Percentiles rank a stretch among this genome's conserved stretches.
Conservation (phyloP, 1,139 yeast genomes). For the Candida labiduridarum region DNA sequence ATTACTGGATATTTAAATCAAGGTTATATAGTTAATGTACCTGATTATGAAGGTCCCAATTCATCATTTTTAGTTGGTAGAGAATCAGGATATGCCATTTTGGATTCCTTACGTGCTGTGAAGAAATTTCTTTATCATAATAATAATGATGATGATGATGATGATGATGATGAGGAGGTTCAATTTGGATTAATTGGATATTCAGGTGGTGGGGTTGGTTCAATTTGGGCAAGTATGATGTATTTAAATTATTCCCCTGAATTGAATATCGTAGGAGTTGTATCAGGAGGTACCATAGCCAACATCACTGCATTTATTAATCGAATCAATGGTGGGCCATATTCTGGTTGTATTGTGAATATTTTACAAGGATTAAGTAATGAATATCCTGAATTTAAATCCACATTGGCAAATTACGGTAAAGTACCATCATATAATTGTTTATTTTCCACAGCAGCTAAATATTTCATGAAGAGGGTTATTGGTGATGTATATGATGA, state of each 20-base stretch:
- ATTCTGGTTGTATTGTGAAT: conserved; percentile 25
- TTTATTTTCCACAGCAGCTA: conserved; percentile 15
- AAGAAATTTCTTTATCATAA: conserved; percentile 28
- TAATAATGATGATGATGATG: conserved; percentile 6
- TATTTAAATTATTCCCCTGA: conserved; percentile 37
- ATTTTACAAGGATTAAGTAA: conserved; percentile 21
- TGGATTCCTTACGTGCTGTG: conserved; percentile 31
- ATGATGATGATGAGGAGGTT: conserved; percentile 11
- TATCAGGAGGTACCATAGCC: conserved; percentile 36
- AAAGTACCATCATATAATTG: conserved; percentile 14
- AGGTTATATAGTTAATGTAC: conserved; percentile 35
- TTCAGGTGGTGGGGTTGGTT: conserved; percentile 39
- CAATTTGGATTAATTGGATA: conserved; percentile 36
- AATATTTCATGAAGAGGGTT: conserved; percentile 17
- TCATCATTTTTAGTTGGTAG: conserved; percentile 32
- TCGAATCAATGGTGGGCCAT: conserved; percentile 22
- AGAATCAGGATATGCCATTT: conserved; percentile 29
- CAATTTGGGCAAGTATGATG: conserved; percentile 37
- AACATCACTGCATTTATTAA: conserved; percentile 24
- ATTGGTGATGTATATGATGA: conserved; percentile 18
- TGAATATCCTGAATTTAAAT: conserved; percentile 15
- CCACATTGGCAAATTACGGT: conserved; percentile 11
- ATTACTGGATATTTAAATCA: conserved; percentile 20
- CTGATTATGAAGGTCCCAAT: conserved; percentile 37
- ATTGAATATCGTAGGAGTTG: conserved; percentile 32